Conservation (phyloP, 345 rosid genomes). For the Gossypium bickii region DNA sequence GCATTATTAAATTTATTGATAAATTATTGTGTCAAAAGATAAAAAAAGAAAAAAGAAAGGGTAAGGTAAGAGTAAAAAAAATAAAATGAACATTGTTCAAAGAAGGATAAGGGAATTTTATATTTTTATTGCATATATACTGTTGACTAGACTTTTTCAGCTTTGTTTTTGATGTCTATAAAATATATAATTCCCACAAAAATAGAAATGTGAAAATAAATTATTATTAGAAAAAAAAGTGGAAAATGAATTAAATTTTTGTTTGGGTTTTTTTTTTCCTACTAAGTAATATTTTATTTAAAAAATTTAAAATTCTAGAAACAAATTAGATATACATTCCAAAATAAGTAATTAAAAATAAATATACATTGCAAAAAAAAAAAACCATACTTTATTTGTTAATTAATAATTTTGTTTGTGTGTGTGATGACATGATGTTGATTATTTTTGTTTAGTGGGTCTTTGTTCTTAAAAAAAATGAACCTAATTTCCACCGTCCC, state of each 20-base stretch:
- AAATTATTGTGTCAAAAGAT: neutral
- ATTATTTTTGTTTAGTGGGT: slow-evolving; percentile 17
- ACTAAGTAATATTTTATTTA: too few species aligned
- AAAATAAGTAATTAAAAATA: too few species aligned
- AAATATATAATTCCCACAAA: slow-evolving; percentile 8
- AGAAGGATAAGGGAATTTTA: slow-evolving; percentile 10
- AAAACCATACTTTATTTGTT: neutral
- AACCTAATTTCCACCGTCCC: slow-evolving; percentile 30
- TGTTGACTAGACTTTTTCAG: slow-evolving; percentile 54
- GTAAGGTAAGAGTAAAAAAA: neutral
- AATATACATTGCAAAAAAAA: too few species aligned
- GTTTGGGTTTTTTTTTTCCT: too few species aligned
- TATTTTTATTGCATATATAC: slow-evolving; percentile 25
- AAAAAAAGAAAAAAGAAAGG: neutral
- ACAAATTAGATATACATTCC: too few species aligned
- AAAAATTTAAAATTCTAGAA: too few species aligned
- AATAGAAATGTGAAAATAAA: neutral
- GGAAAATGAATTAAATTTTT: too few species aligned
- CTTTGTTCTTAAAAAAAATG: neutral
- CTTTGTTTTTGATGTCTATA: slow-evolving; percentile 6
- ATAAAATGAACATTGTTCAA: neutral
- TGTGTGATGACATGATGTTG: slow-evolving; percentile 28
- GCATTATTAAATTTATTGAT: neutral
- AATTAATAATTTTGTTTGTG: neutral
- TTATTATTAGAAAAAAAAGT: too few species aligned